These are phyloP conservation scores for Metschnikowia proteae DNA, from an alignment of 805 yeast genomes.

Conservation along the genomic window DNA sequence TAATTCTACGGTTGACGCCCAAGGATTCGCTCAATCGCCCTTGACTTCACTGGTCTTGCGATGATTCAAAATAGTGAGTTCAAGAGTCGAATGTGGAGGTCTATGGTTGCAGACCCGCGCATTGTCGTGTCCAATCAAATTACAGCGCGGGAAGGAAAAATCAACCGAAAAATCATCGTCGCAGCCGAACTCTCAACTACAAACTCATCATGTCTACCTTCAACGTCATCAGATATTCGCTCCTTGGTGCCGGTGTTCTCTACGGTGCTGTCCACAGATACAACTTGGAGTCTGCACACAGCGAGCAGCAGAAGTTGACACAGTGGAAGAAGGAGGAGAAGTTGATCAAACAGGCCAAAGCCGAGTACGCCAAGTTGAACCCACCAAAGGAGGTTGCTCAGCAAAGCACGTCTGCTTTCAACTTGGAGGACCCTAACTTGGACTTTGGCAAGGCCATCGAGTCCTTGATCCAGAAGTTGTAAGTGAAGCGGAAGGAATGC, in stretches of 20 bases:
- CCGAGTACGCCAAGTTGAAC: slow-evolving; percentile 64
- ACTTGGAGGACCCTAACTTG: slow-evolving; percentile 86
- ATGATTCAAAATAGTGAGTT: too few relatives aligned
- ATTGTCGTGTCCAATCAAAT: slow-evolving; percentile 15
- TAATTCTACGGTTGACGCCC: too few relatives aligned
- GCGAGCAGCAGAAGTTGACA: slow-evolving; percentile 51
- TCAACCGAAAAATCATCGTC: slow-evolving; percentile 2
- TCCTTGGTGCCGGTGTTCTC: slow-evolving; percentile 80
- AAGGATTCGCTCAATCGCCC: too few relatives aligned
- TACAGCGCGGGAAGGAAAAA: slow-evolving; percentile 8
- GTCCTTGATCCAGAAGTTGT: slow-evolving; percentile 56
- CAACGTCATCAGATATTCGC: slow-evolving; percentile 89
- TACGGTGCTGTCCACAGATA: slow-evolving; percentile 88
- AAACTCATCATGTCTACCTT: slow-evolving; percentile 30
- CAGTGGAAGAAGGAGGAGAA: slow-evolving; percentile 64
- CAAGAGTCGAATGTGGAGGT: too few relatives aligned
- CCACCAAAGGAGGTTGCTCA: slow-evolving; percentile 34
- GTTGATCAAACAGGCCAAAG: slow-evolving; percentile 84
- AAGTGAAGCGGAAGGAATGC: slow-evolving; percentile 6
- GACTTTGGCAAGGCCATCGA: slow-evolving; percentile 73
- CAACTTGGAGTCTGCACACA: slow-evolving; percentile 57
- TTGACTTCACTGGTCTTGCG: too few relatives aligned
- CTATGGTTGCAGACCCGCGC: background rate
- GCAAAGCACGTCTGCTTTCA: slow-evolving; percentile 42
- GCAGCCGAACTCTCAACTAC: background rate